phyloP scores from a whole-genome alignment of 2,329 filamentous ascomycete species.

The Monosporascus ibericus region DNA sequence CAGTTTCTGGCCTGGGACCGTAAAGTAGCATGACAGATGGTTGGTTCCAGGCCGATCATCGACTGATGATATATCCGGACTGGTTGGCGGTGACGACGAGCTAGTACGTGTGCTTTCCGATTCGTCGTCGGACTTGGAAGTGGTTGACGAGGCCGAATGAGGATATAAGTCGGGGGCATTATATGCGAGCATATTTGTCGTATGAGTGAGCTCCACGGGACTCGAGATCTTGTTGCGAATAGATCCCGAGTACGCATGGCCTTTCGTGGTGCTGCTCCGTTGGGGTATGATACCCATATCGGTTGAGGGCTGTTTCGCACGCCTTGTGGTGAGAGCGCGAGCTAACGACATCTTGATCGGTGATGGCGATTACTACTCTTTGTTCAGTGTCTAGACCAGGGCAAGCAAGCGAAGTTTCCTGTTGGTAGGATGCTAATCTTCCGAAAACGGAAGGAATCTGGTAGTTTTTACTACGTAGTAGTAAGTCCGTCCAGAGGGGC shows the following conservation, averaged over 20 bases:
- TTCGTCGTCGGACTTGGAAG: conserved; percentile 60
- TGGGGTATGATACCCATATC: conserved; percentile 33
- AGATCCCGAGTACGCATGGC: conserved; percentile 33
- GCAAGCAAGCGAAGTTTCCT: background rate
- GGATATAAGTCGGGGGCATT: conserved; percentile 76
- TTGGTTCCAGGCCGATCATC: conserved; percentile 52
- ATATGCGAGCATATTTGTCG: conserved; percentile 94
- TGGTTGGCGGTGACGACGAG: conserved; percentile 57
- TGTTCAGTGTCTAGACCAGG: background rate
- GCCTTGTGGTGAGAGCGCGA: conserved; percentile 66
- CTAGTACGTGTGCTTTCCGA: conserved; percentile 59
- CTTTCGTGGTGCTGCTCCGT: conserved; percentile 45
- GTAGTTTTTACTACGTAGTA: background rate
- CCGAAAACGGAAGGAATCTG: background rate
- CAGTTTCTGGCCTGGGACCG: conserved; percentile 42
- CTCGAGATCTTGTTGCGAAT: conserved; percentile 74
- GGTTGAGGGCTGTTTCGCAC: conserved; percentile 51
- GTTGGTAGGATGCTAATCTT: background rate
- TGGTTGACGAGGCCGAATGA: conserved; percentile 41
- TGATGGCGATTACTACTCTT: background rate
- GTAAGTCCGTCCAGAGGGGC: background rate
- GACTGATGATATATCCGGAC: conserved; percentile 58
- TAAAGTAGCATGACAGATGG: conserved; percentile 63
- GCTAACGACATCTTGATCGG: conserved; percentile 51
- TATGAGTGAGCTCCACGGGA: conserved; percentile 82